Evolutionary conservation across 106 monocot species (phyloP), one percentile per base, ranked within the genome.

Genomic region (Ottelia alismoides): DNA sequence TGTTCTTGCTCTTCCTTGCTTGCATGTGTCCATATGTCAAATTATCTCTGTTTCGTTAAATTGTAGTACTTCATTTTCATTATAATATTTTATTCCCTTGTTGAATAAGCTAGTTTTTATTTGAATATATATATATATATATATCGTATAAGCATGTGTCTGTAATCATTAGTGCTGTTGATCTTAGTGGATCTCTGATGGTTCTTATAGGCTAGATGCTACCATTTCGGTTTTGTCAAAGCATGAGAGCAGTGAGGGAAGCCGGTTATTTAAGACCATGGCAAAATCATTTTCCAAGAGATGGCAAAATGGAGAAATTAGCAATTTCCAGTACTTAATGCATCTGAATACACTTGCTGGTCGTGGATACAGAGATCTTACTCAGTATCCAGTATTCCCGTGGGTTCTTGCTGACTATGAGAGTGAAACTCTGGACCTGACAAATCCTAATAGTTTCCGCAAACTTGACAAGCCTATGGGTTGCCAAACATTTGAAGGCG

Each of bases 291-390:
- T 89, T 53, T 82, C 85, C 19, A 98, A 86, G 65, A 73, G 98
- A 52, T 98, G 98, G 98, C 98, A 98, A 54, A 98, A 77, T 78
- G 90, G 98, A 66, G 98, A 98, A 68, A 98, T 98, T 23, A 98
- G 82, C 62, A 98, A 98, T 49, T 98, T 98, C 58, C 98, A 98
- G 54, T 98, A 98, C 57, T 72, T 98, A 2, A 98, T 98, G 98
- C 98, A 98, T 70, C 90, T 98, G 24, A 98, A 98, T 44, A 98
- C 98, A 17, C 79, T 98, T 57, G 98, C 98, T 45, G 98, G 98
- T 28, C 90, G 98, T 64, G 98, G 98, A 35, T 98, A 98, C 60
- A 98, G 85, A 57, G 98, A 98, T 60, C 90, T 98, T 25, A 98
- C 98, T 0, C 98, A 98, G 30, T 98, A 98, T 62, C 98, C 98